phyloP scores from a whole-genome alignment of 2,329 filamentous ascomycete genomes.

The Pseudonectria buxi region DNA sequence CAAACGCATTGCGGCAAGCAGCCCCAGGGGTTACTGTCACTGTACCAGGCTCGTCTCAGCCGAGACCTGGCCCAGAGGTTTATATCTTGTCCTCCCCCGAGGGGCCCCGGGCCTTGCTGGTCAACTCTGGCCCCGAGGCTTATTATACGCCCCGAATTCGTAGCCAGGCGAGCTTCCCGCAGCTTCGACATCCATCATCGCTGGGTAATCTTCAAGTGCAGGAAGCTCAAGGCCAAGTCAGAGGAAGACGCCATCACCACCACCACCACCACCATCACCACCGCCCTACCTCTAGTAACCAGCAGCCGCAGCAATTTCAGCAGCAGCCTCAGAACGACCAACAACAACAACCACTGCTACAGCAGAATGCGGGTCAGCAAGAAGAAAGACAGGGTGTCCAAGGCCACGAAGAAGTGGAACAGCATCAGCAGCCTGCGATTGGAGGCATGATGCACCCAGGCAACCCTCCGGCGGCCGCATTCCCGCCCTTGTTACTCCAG shows the following conservation, averaged over 20 bases:
- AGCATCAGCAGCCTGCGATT: conserved; percentile 16
- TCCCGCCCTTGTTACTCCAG: conserved; percentile 27
- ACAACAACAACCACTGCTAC: conserved; percentile 7
- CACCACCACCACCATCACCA: conserved; percentile 19
- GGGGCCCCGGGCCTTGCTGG: conserved; percentile 51
- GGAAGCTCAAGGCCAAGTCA: conserved; percentile 13
- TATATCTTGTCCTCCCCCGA: conserved; percentile 56
- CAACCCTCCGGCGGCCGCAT: conserved; percentile 30
- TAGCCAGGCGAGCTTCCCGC: conserved; percentile 20
- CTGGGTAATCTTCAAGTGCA: conserved; percentile 6
- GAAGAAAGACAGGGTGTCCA: conserved; percentile 19
- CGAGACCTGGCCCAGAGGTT: conserved; percentile 39
- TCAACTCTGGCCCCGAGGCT: conserved; percentile 43
- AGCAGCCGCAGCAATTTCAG: conserved; percentile 6
- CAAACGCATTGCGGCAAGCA: conserved; percentile 23
- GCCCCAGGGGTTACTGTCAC: conserved; percentile 23
- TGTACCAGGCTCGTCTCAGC: conserved; percentile 12
- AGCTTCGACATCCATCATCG: conserved; percentile 17
- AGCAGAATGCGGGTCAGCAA: conserved; percentile 16
- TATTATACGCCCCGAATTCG: conserved; percentile 42
- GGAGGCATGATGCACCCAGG: conserved; percentile 27
- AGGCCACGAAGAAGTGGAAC: conserved; percentile 11
- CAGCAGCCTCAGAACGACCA: conserved; percentile 6
- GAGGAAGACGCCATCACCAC: conserved; percentile 20
- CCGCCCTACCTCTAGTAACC: conserved; percentile 4